phyloP scores from a whole-genome alignment of 768 basidiomycete genomes.

The Mycena indigotica region DNA sequence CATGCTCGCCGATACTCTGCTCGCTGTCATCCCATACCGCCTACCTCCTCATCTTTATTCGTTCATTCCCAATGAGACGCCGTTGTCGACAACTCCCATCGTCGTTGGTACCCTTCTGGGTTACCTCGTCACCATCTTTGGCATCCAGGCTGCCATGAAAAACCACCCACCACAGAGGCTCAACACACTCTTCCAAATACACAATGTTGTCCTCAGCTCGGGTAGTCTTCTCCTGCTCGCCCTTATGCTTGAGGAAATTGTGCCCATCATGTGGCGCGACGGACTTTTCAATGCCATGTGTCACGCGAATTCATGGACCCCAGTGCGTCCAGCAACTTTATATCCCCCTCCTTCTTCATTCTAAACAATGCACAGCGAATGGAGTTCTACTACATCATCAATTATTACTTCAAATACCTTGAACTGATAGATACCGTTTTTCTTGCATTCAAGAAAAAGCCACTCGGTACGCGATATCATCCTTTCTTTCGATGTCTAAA shows the following conservation, averaged over 20 bases:
- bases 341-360: slow-evolving; percentile 8
- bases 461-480: slow-evolving; percentile 64
- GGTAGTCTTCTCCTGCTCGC: slow-evolving; percentile 84
- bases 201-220: slow-evolving; percentile 85
- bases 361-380: slow-evolving; percentile 56
- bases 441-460: slow-evolving; percentile 97
- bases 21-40: slow-evolving; percentile 56
- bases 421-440: slow-evolving; percentile 97
- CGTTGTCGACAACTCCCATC: slow-evolving; percentile 77
- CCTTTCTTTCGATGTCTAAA: slow-evolving; percentile 10
- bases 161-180: slow-evolving; percentile 72
- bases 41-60: slow-evolving; percentile 58
- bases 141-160: slow-evolving; percentile 83
- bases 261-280: slow-evolving; percentile 73
- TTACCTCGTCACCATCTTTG: slow-evolving; percentile 90
- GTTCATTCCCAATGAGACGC: slow-evolving; percentile 77
- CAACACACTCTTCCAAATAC: slow-evolving; percentile 81
- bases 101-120: slow-evolving; percentile 70
- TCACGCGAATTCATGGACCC: slow-evolving; percentile 76
- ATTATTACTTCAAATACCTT: slow-evolving; percentile 98
- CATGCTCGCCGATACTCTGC: slow-evolving; percentile 75
- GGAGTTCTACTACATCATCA: slow-evolving; percentile 97
- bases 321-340: slow-evolving; percentile 62
- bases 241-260: slow-evolving; percentile 91
- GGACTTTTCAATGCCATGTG: slow-evolving; percentile 82